These are phyloP conservation scores for Gossypium sturtianum DNA, from an alignment of 345 rosid genomes.

Conservation along the genomic window DNA sequence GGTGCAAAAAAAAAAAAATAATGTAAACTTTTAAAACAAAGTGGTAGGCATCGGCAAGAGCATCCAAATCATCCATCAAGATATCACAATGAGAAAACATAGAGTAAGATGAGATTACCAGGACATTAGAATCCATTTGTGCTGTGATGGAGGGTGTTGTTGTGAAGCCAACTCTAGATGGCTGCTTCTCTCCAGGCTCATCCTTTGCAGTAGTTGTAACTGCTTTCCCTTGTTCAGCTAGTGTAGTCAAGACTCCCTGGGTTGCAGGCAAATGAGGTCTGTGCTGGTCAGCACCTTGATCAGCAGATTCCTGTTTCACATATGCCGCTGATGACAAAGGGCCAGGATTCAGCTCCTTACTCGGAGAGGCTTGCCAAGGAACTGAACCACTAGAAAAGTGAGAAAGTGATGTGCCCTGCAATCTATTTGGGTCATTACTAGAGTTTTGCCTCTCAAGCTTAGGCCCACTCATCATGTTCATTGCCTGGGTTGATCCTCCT, in stretches of 20 bases:
- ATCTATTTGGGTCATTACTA: constrained; percentile 43
- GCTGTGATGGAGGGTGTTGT: constrained; percentile 36
- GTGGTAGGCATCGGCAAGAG: background rate
- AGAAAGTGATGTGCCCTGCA: constrained; percentile 40
- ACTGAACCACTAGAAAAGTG: constrained; percentile 44
- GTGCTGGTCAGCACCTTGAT: constrained; percentile 52
- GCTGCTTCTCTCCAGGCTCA: constrained; percentile 50
- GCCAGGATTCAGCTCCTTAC: constrained; percentile 38
- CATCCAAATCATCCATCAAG: background rate
- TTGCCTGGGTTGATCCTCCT: constrained; percentile 43
- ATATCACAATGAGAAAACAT: background rate
- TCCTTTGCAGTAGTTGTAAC: constrained; percentile 18
- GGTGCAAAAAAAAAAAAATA: background rate
- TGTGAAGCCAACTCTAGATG: constrained; percentile 48
- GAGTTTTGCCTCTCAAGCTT: constrained; percentile 58
- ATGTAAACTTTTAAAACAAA: background rate
- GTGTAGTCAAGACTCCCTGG: constrained; percentile 31
- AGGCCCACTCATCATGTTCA: constrained; percentile 44
- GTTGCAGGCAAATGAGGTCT: constrained; percentile 29
- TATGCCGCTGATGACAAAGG: constrained; percentile 25
- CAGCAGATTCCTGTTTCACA: constrained; percentile 55
- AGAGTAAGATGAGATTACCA: constrained; percentile 34
- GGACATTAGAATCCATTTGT: constrained; percentile 40
- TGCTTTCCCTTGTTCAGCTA: constrained; percentile 19
- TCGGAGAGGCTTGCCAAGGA: constrained; percentile 51